A percentile compares a stretch with the other conserved stretches of the same genome.
These are phyloP conservation scores for Magnaporthiopsis incrustans DNA, from an alignment of 2,329 filamentous ascomycete genomes.

Conservation along the genomic window DNA sequence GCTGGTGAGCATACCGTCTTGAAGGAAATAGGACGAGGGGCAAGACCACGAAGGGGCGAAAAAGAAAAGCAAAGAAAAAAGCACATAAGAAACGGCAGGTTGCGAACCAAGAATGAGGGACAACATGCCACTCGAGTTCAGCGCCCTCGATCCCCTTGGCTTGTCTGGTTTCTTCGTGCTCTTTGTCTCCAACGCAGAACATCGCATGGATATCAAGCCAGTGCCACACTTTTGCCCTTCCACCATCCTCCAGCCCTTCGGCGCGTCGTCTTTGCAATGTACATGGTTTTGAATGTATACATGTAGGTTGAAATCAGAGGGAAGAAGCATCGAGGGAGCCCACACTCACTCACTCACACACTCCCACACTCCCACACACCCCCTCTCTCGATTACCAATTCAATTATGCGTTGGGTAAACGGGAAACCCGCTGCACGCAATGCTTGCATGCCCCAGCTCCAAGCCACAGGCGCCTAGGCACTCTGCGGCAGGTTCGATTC, in stretches of 20 bases:
- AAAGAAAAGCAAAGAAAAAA: not conserved
- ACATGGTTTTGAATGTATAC: not conserved
- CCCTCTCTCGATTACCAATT: not conserved
- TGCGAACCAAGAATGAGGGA: not conserved
- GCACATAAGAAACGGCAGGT: not conserved
- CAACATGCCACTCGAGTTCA: not conserved
- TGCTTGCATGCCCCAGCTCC: constrained; percentile 10
- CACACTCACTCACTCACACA: no score
- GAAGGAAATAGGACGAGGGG: not conserved
- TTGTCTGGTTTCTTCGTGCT: not conserved
- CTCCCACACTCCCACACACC: no score
- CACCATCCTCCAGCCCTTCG: no score
- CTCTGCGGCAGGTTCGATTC: constrained; percentile 19
- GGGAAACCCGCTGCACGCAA: not conserved
- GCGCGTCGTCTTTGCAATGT: not conserved
- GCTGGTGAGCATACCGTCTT: not conserved
- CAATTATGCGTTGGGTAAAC: not conserved
- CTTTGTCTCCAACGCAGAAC: not conserved
- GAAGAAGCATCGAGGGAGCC: not conserved
- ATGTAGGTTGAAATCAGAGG: not conserved
- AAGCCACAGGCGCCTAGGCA: constrained; percentile 15
- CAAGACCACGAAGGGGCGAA: not conserved
- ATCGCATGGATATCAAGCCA: not conserved
- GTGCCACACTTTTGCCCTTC: not conserved
- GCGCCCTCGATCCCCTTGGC: not conserved